Conservation (phyloP, 2,329 filamentous ascomycete genomes). For the Phoma herbarum region DNA sequence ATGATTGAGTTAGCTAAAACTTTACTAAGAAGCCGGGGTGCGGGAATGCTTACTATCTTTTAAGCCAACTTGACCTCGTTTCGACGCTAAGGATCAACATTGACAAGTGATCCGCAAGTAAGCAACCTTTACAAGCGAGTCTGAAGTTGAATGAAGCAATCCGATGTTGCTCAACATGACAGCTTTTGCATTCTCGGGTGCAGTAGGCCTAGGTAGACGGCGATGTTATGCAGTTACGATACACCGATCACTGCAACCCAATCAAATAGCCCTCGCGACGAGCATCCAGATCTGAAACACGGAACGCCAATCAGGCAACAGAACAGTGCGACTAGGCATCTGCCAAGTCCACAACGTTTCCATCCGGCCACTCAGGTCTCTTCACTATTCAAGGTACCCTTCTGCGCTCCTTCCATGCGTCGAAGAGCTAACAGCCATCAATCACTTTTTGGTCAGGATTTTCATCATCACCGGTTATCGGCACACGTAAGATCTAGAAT, state of each 20-base stretch:
- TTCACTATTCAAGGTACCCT: background rate
- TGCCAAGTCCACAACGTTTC: background rate
- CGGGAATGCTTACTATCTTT: background rate
- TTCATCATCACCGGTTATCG: background rate
- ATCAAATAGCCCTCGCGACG: background rate
- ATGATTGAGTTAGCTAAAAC: background rate
- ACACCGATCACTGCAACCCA: constrained; percentile 5
- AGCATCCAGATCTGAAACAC: background rate
- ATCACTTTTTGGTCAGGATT: background rate
- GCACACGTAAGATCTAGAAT: background rate
- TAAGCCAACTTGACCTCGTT: background rate
- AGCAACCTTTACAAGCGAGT: background rate
- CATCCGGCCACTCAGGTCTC: background rate
- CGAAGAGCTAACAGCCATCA: background rate
- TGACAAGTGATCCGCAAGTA: background rate
- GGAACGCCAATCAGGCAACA: constrained; percentile 1
- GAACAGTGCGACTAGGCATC: background rate
- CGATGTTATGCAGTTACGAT: background rate
- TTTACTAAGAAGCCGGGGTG: background rate
- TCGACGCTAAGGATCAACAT: background rate
- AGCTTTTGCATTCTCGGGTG: background rate
- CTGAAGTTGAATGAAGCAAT: background rate
- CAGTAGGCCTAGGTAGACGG: background rate
- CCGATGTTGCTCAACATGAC: background rate
- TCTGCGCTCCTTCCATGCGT: background rate